Conservation (phyloP, 331 rosid species). For the Quercus phellos region DNA sequence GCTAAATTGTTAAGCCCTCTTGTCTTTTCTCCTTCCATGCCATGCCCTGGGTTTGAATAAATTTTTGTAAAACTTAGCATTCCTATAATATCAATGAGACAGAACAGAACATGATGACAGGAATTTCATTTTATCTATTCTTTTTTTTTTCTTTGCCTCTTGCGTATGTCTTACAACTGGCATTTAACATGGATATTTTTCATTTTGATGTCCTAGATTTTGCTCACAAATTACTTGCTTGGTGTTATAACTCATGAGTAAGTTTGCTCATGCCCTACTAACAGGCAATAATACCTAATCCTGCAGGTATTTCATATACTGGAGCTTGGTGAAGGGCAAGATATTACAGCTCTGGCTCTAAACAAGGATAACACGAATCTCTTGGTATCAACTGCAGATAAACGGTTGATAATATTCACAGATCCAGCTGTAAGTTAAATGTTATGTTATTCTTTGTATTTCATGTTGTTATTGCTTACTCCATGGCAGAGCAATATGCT, state of each 20-base stretch:
- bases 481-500: not conserved
- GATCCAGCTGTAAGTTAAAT: conserved; percentile 85
- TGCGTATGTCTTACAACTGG: not conserved
- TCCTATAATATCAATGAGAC: not conserved
- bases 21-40: not conserved
- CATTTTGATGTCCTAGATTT: not conserved
- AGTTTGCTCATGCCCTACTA: conserved; percentile 16
- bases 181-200: not conserved
- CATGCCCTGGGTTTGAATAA: not conserved
- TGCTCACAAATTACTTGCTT: not conserved
- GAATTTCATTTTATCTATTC: not conserved
- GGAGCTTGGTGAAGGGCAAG: conserved; percentile 66
- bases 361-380: conserved; percentile 82
- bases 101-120: not conserved
- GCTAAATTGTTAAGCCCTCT: not conserved
- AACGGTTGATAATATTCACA: conserved; percentile 76
- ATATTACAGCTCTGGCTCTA: conserved; percentile 82
- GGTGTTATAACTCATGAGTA: conserved; percentile 8
- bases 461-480: not conserved
- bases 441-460: not conserved
- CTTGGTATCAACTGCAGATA: conserved; percentile 84
- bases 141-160: not conserved
- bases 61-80: not conserved
- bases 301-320: conserved; percentile 74
- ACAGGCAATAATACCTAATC: conserved; percentile 6